Evolutionary conservation across 1,139 yeast genomes (phyloP), one percentile per base, ranked within the genome.

Genomic region (Saccharomyces hybrid): DNA sequence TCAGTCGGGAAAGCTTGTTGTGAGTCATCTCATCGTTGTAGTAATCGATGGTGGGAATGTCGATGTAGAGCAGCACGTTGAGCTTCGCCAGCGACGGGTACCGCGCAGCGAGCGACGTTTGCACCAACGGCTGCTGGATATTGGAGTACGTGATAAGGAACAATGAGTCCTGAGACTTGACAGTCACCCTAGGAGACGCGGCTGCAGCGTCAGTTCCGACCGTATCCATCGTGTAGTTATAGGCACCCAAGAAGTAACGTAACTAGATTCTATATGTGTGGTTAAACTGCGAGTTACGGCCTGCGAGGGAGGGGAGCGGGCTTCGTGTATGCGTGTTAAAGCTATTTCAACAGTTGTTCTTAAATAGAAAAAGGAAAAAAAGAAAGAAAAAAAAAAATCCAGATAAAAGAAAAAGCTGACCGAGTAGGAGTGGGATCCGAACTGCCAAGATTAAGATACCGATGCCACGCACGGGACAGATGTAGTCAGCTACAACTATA

Each of bases 11-110:
- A 14, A 67, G 56, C 56, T 62, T 65, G 13, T 56, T 57, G 50
- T 66, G 63, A 16, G 59, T 60, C 47, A 68, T 51, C 54, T 67
- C 70, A 58, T 68, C 70, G 48, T 62, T 64, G 54, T 69, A 66
- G 55, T 66, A 68, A 54, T 69, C 72, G 4, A 69, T 67, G 5
- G 70, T 63, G 0, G 72, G 71, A n/a, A 69, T 67, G 56, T 69
- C 72, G 32, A 68, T 64, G 53, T 62, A 68, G 9, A 69, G 52
- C 34, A 58, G 58, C 3, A 67, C 57, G 46, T 62, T 60, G 50
- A 63, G 64, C n/a, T 57, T 55, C 26, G 56, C 50, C 16, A 56
- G 23, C 51, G 14, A 27, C 13, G 44, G 30, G 14, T 52, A 50
- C 30, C 50, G 9, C 30, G 31, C n/a, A 28, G 14, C 31, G 2